phyloP scores from a whole-genome alignment of 257 asterid species.

The Craterostigma plantagineum region DNA sequence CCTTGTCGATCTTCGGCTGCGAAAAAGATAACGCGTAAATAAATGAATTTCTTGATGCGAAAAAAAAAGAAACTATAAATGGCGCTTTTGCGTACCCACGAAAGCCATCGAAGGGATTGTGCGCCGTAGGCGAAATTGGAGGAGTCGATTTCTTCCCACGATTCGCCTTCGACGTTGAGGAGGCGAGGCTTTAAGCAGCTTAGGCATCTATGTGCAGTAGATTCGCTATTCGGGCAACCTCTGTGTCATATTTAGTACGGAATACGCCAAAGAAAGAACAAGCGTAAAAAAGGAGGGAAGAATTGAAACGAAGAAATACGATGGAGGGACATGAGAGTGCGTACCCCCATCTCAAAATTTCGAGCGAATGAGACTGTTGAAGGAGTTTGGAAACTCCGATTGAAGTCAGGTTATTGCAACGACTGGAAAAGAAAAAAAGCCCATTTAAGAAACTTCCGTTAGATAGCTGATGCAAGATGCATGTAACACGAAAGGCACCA shows the following conservation, averaged over 20 bases:
- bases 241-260: slow-evolving; percentile 87
- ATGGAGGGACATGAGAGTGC: slow-evolving; percentile 3
- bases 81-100: slow-evolving; percentile 70
- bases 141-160: slow-evolving; percentile 94
- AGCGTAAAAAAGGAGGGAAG: neutral
- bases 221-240: slow-evolving; percentile 64
- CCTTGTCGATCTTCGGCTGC: slow-evolving; percentile 74
- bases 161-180: slow-evolving; percentile 47
- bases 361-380: slow-evolving; percentile 46
- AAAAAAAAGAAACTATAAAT: no score
- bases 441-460: neutral
- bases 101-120: slow-evolving; percentile 80
- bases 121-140: slow-evolving; percentile 39
- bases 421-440: slow-evolving; percentile 22
- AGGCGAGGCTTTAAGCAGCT: slow-evolving; percentile 49
- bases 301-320: neutral
- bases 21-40: neutral
- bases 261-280: slow-evolving; percentile 7
- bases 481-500: neutral
- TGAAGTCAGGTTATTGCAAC: slow-evolving; percentile 51
- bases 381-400: slow-evolving; percentile 62
- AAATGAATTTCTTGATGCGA: no score
- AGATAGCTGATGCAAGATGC: neutral
- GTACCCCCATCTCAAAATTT: slow-evolving; percentile 97
- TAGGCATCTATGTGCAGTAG: slow-evolving; percentile 50